phyloP scores from a whole-genome alignment of 1,284 basidiomycete species.

The Malassezia arunalokei region DNA sequence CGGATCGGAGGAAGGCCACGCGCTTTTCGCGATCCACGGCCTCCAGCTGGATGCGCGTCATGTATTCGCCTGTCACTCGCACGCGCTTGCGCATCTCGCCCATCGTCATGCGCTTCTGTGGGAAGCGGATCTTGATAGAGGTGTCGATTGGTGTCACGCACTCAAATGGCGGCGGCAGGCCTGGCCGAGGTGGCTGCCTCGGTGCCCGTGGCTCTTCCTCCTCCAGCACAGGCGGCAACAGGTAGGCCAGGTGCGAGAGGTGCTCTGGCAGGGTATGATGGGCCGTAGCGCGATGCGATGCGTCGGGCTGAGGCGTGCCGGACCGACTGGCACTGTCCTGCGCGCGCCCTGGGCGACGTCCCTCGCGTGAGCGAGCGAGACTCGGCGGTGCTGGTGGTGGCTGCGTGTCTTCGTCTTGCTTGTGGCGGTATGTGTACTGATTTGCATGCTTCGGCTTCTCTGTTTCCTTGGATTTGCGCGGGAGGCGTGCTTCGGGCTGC shows the following conservation, averaged over 20 bases:
- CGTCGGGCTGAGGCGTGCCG: conserved; percentile 25
- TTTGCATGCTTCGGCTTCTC: conserved; percentile 49
- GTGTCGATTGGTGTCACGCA: conserved; percentile 54
- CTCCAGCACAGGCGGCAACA: conserved; percentile 56
- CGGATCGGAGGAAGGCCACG: conserved; percentile 50
- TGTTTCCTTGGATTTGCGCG: conserved; percentile 15
- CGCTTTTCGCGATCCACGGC: conserved; percentile 45
- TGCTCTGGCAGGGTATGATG: conserved; percentile 73
- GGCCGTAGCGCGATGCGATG: neutral
- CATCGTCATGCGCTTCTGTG: conserved; percentile 80
- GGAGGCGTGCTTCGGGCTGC: neutral
- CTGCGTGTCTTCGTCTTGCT: conserved; percentile 18
- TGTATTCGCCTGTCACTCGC: conserved; percentile 79
- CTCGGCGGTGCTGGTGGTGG: neutral
- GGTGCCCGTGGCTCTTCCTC: neutral
- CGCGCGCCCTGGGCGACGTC: neutral
- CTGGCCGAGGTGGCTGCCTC: conserved; percentile 3
- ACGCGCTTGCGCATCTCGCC: conserved; percentile 95
- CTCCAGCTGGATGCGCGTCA: conserved; percentile 48
- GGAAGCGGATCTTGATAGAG: conserved; percentile 85
- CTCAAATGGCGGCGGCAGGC: conserved; percentile 24
- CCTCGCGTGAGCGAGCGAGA: conserved; percentile 11
- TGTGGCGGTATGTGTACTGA: conserved; percentile 53
- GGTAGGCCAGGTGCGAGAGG: conserved; percentile 69
- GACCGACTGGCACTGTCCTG: conserved; percentile 18